Evolutionary conservation across 2,329 filamentous ascomycete genomes (phyloP).

Genomic region (Botrytis fragariae): DNA sequence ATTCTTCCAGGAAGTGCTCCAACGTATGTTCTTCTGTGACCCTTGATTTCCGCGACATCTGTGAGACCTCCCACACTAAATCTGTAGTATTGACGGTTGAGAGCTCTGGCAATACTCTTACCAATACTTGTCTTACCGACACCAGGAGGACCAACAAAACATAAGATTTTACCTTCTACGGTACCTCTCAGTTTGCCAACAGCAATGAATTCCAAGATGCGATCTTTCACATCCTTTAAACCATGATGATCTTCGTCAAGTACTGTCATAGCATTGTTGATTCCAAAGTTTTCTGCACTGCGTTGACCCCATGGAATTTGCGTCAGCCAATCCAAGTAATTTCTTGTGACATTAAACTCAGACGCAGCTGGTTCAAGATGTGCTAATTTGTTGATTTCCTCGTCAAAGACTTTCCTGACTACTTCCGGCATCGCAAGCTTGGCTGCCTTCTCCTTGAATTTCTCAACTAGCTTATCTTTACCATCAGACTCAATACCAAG

Average conservation of each 20-base stretch:
- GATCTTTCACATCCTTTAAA: slow-evolving; percentile 96
- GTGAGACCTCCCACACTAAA: slow-evolving; percentile 97
- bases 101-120: slow-evolving; percentile 91
- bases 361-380: slow-evolving; percentile 94
- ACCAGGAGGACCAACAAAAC: slow-evolving; percentile 94
- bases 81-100: slow-evolving; percentile 95
- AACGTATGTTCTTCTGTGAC: slow-evolving; percentile 92
- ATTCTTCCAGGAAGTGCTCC: slow-evolving; percentile 93
- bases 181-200: slow-evolving; percentile 96
- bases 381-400: slow-evolving; percentile 95
- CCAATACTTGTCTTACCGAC: slow-evolving; percentile 99
- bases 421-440: slow-evolving; percentile 96
- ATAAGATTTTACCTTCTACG: slow-evolving; percentile 97
- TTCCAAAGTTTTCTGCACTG: slow-evolving; percentile 94
- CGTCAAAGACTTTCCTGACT: slow-evolving; percentile 96
- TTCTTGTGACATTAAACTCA: slow-evolving; percentile 97
- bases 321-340: slow-evolving; percentile 98
- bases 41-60: slow-evolving; percentile 98
- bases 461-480: slow-evolving; percentile 96
- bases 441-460: slow-evolving; percentile 90
- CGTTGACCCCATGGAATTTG: slow-evolving; percentile 97
- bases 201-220: slow-evolving; percentile 96
- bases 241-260: slow-evolving; percentile 97
- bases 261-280: slow-evolving; percentile 84
- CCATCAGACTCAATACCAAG: slow-evolving; percentile 96